Percentiles rank a stretch among this genome's conserved stretches.
Conservation (phyloP, 768 basidiomycete genomes). For the Phaeotremella fagi region DNA sequence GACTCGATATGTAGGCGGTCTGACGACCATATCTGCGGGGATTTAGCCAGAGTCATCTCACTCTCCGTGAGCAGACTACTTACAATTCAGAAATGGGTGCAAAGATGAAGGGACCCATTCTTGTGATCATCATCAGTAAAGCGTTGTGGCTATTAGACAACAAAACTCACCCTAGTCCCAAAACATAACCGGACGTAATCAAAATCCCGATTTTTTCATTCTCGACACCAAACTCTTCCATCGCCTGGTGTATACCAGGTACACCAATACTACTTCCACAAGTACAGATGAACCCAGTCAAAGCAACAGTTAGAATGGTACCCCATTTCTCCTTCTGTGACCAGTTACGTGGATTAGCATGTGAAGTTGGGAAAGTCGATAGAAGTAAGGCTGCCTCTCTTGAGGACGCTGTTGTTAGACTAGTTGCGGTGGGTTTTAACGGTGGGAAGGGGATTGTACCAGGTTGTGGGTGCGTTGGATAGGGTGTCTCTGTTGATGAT, state of each 20-base stretch:
- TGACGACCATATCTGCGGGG: slow-evolving; percentile 28
- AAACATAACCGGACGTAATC: slow-evolving; percentile 31
- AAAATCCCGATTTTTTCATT: slow-evolving; percentile 34
- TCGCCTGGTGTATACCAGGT: slow-evolving; percentile 33
- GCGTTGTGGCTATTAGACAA: neutral
- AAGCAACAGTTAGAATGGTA: slow-evolving; percentile 21
- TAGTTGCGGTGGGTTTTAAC: neutral
- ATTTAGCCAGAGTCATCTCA: neutral
- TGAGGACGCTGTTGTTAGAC: slow-evolving; percentile 13
- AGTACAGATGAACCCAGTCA: slow-evolving; percentile 41
- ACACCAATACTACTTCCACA: slow-evolving; percentile 33
- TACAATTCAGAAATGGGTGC: slow-evolving; percentile 38
- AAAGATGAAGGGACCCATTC: slow-evolving; percentile 43
- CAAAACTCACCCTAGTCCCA: slow-evolving; percentile 40
- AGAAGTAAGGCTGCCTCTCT: slow-evolving; percentile 16
- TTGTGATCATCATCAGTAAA: neutral
- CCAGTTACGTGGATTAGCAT: slow-evolving; percentile 34
- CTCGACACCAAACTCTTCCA: slow-evolving; percentile 27
- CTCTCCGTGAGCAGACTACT: neutral
- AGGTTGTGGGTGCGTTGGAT: neutral
- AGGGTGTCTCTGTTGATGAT: neutral
- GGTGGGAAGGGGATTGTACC: neutral
- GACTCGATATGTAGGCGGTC: slow-evolving; percentile 29
- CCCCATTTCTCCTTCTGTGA: slow-evolving; percentile 22
- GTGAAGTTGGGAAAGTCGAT: slow-evolving; percentile 21